Base-by-base conservation (phyloP, 495 filamentous ascomycete genomes). In the Oidiodendron maius region DNA sequence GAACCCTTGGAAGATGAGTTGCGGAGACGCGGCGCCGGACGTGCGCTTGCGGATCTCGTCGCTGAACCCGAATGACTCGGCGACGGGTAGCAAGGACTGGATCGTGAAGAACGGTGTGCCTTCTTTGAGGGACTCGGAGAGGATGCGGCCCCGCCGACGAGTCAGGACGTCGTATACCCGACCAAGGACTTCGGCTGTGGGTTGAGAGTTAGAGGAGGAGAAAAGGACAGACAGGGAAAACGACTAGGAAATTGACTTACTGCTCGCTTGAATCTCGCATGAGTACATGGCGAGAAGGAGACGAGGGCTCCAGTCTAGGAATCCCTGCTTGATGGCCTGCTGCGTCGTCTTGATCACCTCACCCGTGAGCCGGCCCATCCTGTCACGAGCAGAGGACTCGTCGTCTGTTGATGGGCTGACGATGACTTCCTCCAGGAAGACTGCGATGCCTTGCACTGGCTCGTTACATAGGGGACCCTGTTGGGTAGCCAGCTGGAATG, bases 261-360 rank as follows among this genome's bases (percentile, higher is more conserved):
- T 89, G 32, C 87, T 89, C 42, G 91, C 89, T 75, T 97, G 94
- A 57, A 98, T 96, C 60, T 96, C 91, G 63, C 89, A 91, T 46
- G 83, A 89, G 70, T 98, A 98, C 89, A 96, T 96, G n/a, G 93
- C 91, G 41, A 96, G 81, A 72, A 97, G 76, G 23, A 98, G 74
- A 1, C 93, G 80, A 0, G 94, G 91, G 47, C 84, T 90, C 91
- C 91, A 98, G 72, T 96, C 94, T 3, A 95, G 69, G 71, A 97
- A 96, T 13, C 83, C 91, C 58, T 86, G 80, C 15, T 80, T 76
- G 53, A 97, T 91, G n/a, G 86, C 80, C 28, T 87, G 81, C 41
- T 89, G 89, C 3, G 90, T 84, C 1, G 86, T 82, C 59, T 87
- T 85, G 65, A 98, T 94, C 13, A 91, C 77, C 64, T 96, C 93